phyloP scores from a whole-genome alignment of 805 yeast genomes.

The Candida germanica region DNA sequence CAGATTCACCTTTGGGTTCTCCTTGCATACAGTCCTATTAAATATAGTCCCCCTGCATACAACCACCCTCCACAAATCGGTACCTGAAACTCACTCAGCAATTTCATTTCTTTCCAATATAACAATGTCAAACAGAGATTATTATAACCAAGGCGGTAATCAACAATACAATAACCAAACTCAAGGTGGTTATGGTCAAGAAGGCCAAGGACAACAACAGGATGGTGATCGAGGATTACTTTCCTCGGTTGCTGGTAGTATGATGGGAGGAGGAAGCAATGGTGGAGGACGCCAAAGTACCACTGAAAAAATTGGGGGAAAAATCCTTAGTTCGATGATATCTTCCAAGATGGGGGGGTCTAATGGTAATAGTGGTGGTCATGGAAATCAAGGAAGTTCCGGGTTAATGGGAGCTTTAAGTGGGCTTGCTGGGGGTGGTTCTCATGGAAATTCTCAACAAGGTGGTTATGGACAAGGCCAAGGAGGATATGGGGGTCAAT shows the following conservation, averaged over 20 bases:
- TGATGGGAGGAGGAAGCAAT: slow-evolving; percentile 52
- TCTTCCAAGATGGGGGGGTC: slow-evolving; percentile 49
- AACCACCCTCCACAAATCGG: too few relatives aligned
- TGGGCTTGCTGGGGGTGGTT: slow-evolving; percentile 3
- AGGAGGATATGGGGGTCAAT: slow-evolving; percentile 11
- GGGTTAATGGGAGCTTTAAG: slow-evolving; percentile 1
- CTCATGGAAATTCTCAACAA: slow-evolving; percentile 4
- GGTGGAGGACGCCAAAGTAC: slow-evolving; percentile 28
- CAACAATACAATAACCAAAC: slow-evolving; percentile 5
- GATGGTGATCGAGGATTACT: slow-evolving; percentile 37
- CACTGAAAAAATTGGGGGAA: slow-evolving; percentile 50
- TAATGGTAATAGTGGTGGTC: slow-evolving; percentile 23
- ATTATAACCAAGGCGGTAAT: slow-evolving; percentile 13
- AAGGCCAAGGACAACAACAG: slow-evolving; percentile 17
- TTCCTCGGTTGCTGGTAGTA: slow-evolving; percentile 48
- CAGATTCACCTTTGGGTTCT: too few relatives aligned
- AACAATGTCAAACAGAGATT: slow-evolving; percentile 19
- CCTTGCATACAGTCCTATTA: too few relatives aligned
- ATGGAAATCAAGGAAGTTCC: slow-evolving; percentile 5
- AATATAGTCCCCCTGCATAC: too few relatives aligned
- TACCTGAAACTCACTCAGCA: too few relatives aligned
- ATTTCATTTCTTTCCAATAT: too few relatives aligned
- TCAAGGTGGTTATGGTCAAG: slow-evolving; percentile 33
- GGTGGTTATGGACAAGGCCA: slow-evolving; percentile 16
- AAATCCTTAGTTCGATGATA: slow-evolving; percentile 51